Evolutionary conservation across 2,329 filamentous ascomycete species (phyloP), one percentile per base, ranked within the genome.

Genomic region (Penicillium decumbens): DNA sequence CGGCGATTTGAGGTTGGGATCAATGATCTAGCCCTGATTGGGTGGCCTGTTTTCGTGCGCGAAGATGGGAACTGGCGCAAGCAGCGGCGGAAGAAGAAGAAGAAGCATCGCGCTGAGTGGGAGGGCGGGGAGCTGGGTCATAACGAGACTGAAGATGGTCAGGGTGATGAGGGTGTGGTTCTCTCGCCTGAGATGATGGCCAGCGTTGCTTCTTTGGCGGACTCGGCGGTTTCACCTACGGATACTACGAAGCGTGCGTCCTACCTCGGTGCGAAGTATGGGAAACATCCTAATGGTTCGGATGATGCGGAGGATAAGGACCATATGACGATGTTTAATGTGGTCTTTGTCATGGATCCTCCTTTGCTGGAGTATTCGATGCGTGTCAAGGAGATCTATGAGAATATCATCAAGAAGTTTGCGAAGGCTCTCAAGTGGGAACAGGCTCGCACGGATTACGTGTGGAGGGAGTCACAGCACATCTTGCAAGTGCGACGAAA

Each of bases 301-400:
- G 37, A 61, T 35, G 66, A 71, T 43, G 49, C 53, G 0, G 62
- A 66, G 41, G 74, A 76, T 43, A 78, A 76, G 51, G 74, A 80
- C 50, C 81, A 82, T 41, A 91, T 97, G 88, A 90, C 85, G 55
- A 97, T 97, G 92, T 98, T 98, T 72, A 95, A 96, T 68, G 81
- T 96, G 9, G 90, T 97, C 23, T 97, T 97, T 68, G 88, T 95
- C 43, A 75, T 96, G 56, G 87, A 89, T 58, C 88, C 90, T 3
- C 85, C 85, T 43, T 82, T 85, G 45, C 77, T 91, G 49, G 88
- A 95, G 64, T 84, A 87, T 57, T 87, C 88, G 49, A 77, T 75
- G 63, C 75, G 81, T 10, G 75, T 95, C 40, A 81, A 86, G 38
- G 88, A 95, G 56, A 84, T 96, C 65, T 95, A 95, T 67, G 80